Conservation (phyloP, 179 eudicot species). For the Heliamphora pulchella region DNA sequence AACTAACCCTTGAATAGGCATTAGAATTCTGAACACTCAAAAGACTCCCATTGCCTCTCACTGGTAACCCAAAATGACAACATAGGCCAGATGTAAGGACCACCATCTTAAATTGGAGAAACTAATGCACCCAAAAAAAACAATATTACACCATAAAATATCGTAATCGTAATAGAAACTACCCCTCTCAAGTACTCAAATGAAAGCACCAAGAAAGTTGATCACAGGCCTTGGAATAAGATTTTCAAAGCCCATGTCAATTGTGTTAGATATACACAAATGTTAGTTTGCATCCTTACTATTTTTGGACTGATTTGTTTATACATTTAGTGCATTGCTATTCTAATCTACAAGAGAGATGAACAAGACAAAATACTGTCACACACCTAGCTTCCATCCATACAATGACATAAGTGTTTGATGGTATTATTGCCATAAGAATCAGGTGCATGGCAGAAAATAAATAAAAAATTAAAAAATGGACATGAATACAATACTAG, state of each 20-base stretch:
- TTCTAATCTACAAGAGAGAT: background rate
- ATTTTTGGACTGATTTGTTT: background rate
- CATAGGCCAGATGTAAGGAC: background rate
- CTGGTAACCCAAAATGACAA: background rate
- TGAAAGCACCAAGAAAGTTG: background rate
- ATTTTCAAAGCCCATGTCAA: background rate
- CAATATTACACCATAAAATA: background rate
- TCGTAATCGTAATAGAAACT: background rate
- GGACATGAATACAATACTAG: background rate
- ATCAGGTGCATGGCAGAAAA: background rate
- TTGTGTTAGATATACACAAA: background rate
- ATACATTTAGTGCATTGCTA: background rate
- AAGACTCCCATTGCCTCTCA: background rate
- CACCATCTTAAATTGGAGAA: background rate
- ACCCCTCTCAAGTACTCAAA: background rate
- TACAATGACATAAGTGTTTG: background rate
- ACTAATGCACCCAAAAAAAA: background rate
- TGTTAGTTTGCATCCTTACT: background rate
- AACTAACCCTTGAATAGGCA: background rate
- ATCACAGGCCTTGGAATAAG: background rate
- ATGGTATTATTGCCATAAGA: too few species aligned
- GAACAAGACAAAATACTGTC: background rate
- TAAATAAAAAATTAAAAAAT: too few species aligned
- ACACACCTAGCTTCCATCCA: background rate
- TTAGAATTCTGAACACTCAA: background rate